phyloP scores from a whole-genome alignment of 805 yeast species.

The Priceomyces fermenticarens region DNA sequence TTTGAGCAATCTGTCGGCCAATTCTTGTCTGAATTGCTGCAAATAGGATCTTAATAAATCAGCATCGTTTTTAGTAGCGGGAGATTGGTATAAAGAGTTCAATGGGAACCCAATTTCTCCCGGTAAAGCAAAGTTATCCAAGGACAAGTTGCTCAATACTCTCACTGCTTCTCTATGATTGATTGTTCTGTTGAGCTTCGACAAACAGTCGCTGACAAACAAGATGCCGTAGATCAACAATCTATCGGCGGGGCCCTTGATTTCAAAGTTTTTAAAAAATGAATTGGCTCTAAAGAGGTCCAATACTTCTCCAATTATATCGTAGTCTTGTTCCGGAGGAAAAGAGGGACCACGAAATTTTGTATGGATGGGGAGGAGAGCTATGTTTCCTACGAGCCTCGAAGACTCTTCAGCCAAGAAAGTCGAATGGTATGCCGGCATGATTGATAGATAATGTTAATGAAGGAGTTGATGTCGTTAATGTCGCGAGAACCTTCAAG shows the following conservation, averaged over 20 bases:
- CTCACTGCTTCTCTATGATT: constrained; percentile 59
- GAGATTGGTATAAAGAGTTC: constrained; percentile 73
- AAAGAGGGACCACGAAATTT: constrained; percentile 89
- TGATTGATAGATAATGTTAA: constrained; percentile 8
- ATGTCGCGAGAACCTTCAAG: too few species aligned
- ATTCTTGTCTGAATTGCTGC: constrained; percentile 92
- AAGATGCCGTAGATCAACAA: constrained; percentile 90
- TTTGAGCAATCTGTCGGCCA: constrained; percentile 73
- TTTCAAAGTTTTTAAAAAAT: constrained; percentile 94
- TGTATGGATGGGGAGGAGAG: constrained; percentile 81
- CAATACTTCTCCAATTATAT: constrained; percentile 84
- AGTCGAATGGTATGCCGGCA: constrained; percentile 78
- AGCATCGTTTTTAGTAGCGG: constrained; percentile 69
- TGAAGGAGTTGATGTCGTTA: not conserved
- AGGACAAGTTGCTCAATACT: constrained; percentile 75
- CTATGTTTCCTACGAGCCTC: constrained; percentile 74
- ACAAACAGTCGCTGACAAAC: constrained; percentile 80
- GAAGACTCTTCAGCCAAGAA: constrained; percentile 62
- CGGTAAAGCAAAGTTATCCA: constrained; percentile 87
- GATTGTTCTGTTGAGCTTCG: constrained; percentile 50
- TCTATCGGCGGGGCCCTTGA: constrained; percentile 93
- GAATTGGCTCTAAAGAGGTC: constrained; percentile 95
- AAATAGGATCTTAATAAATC: constrained; percentile 79
- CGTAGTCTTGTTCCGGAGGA: constrained; percentile 70
- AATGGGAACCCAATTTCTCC: constrained; percentile 95